These are phyloP conservation scores for Solanum pinnatisectum DNA, from an alignment of 257 asterid genomes.

Conservation along the genomic window DNA sequence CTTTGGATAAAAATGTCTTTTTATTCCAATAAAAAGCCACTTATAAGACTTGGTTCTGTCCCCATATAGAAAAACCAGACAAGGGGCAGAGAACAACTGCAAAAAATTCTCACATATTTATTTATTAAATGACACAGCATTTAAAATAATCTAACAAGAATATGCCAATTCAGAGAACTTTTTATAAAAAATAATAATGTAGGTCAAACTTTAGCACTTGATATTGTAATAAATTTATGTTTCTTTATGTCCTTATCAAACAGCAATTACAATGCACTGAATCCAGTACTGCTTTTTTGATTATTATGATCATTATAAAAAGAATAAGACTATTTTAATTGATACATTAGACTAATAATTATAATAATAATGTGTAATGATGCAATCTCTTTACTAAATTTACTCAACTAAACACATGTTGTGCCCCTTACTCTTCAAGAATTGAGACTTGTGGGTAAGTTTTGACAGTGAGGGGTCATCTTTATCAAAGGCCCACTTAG, in stretches of 20 bases:
- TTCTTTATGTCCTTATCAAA: neutral
- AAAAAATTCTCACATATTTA: neutral
- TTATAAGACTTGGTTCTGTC: neutral
- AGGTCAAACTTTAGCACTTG: neutral
- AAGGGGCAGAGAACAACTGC: neutral
- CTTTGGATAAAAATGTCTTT: neutral
- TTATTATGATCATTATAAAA: neutral
- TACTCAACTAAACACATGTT: neutral
- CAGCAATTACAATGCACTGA: neutral
- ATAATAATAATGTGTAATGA: neutral
- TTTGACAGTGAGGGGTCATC: neutral
- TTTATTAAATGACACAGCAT: neutral
- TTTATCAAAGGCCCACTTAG: neutral
- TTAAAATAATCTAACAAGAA: neutral
- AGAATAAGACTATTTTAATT: neutral
- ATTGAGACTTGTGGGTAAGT: neutral
- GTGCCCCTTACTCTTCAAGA: neutral
- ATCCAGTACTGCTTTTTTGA: neutral
- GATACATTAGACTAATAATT: neutral
- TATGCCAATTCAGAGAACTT: neutral
- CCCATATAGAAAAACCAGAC: neutral
- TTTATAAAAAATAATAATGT: neutral
- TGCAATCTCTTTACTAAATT: neutral
- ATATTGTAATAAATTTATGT: neutral
- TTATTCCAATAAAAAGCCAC: neutral